These are phyloP conservation scores for Aureobasidium leucospermi DNA, from an alignment of 2,329 filamentous ascomycete species.

Conservation along the genomic window DNA sequence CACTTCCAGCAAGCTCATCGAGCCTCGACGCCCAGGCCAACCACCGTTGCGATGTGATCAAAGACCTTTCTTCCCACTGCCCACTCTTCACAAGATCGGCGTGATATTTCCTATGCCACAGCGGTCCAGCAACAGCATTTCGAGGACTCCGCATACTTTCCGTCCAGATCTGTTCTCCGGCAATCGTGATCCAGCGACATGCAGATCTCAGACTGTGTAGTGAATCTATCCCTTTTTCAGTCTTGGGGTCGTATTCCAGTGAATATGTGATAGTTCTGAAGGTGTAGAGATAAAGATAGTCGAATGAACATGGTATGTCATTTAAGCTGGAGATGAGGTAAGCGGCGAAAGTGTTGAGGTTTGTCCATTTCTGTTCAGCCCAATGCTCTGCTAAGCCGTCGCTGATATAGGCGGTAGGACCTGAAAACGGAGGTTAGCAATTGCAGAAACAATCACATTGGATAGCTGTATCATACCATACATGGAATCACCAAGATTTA, in stretches of 20 bases:
- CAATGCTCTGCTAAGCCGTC: neutral
- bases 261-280: neutral
- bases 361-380: neutral
- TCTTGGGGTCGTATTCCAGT: neutral
- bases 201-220: neutral
- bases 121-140: neutral
- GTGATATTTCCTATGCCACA: neutral
- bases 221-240: neutral
- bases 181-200: neutral
- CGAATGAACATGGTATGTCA: neutral
- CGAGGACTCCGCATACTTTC: neutral
- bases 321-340: neutral
- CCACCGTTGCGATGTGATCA: neutral
- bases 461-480: no score
- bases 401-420: neutral
- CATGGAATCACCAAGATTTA: neutral
- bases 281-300: neutral
- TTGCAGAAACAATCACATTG: no score
- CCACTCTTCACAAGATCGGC: no score
- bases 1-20: neutral
- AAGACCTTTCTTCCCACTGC: no score
- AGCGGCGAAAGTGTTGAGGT: constrained; percentile 2
- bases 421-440: neutral
- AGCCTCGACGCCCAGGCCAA: neutral
- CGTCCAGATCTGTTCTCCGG: neutral